phyloP scores from a whole-genome alignment of 805 yeast species.

The Scheffersomyces coipomensis region DNA sequence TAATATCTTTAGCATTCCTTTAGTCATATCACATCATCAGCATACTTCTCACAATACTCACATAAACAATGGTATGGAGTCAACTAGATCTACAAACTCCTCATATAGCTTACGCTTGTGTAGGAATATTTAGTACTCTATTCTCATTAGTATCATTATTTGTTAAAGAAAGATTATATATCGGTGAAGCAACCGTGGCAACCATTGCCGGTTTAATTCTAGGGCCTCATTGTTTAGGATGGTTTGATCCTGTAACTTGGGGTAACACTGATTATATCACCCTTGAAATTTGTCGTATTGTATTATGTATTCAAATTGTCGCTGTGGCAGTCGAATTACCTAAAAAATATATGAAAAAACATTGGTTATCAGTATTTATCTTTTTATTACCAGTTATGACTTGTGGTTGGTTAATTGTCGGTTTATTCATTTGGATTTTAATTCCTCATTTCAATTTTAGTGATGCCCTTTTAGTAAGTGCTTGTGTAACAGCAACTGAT shows the following conservation, averaged over 20 bases:
- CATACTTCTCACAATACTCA: too few relatives aligned
- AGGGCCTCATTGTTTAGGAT: slow-evolving; percentile 81
- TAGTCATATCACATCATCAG: too few relatives aligned
- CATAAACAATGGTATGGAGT: slow-evolving; percentile 10
- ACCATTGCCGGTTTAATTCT: slow-evolving; percentile 80
- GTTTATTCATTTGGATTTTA: slow-evolving; percentile 73
- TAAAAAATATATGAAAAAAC: slow-evolving; percentile 79
- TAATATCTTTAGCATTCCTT: too few relatives aligned
- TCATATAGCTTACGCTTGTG: slow-evolving; percentile 84
- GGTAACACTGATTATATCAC: slow-evolving; percentile 82
- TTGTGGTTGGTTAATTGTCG: slow-evolving; percentile 81
- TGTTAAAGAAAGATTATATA: slow-evolving; percentile 78
- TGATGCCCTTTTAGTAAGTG: slow-evolving; percentile 71
- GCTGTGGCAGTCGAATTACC: slow-evolving; percentile 96
- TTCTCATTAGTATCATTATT: slow-evolving; percentile 80
- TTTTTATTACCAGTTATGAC: slow-evolving; percentile 87
- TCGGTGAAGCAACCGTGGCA: slow-evolving; percentile 92
- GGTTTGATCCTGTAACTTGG: slow-evolving; percentile 86
- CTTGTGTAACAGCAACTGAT: slow-evolving; percentile 93
- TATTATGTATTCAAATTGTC: slow-evolving; percentile 82
- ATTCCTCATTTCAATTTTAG: slow-evolving; percentile 73
- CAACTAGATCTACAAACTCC: slow-evolving; percentile 50
- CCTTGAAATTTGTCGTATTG: slow-evolving; percentile 78
- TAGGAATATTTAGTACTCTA: slow-evolving; percentile 77
- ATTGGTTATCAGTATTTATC: slow-evolving; percentile 74